A percentile compares a stretch with the other conserved stretches of the same genome.
phyloP scores from a whole-genome alignment of 768 basidiomycete genomes.

The Termitomyces sp. region DNA sequence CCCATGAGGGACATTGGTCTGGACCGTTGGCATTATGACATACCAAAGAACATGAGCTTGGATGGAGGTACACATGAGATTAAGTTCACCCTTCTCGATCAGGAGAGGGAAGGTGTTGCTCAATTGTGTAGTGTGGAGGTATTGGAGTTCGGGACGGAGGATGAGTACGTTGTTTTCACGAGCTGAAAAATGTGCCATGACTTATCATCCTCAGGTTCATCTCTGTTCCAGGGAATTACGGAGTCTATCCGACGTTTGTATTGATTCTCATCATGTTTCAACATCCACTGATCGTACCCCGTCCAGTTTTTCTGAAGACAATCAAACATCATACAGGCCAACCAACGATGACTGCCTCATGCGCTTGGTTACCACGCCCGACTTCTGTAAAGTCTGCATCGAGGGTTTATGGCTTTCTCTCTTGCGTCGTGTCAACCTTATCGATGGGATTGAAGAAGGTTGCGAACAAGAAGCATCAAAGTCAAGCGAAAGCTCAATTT shows the following conservation, averaged over 20 bases:
- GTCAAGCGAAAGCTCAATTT: background rate
- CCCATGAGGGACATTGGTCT: conserved; percentile 51
- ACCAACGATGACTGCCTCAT: conserved; percentile 82
- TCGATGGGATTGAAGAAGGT: conserved; percentile 43
- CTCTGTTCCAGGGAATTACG: conserved; percentile 48
- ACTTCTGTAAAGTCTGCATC: conserved; percentile 70
- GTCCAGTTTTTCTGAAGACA: conserved; percentile 54
- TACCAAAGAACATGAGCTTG: conserved; percentile 36
- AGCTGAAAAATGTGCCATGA: background rate
- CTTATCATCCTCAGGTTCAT: conserved; percentile 44
- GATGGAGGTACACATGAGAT: conserved; percentile 50
- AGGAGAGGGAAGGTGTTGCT: conserved; percentile 42
- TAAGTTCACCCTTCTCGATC: conserved; percentile 48
- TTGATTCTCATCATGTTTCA: background rate
- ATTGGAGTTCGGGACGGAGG: conserved; percentile 60
- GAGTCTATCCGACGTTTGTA: conserved; percentile 69
- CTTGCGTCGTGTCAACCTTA: conserved; percentile 50
- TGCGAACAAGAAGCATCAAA: conserved; percentile 23
- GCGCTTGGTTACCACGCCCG: conserved; percentile 63
- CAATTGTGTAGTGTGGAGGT: conserved; percentile 77
- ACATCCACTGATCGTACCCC: background rate
- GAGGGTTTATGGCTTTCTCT: conserved; percentile 73
- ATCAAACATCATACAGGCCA: conserved; percentile 69
- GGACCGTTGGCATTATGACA: conserved; percentile 76
- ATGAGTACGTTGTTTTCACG: conserved; percentile 25